Base-by-base conservation (phyloP, 768 basidiomycete genomes). In the Kwoniella sp. region DNA sequence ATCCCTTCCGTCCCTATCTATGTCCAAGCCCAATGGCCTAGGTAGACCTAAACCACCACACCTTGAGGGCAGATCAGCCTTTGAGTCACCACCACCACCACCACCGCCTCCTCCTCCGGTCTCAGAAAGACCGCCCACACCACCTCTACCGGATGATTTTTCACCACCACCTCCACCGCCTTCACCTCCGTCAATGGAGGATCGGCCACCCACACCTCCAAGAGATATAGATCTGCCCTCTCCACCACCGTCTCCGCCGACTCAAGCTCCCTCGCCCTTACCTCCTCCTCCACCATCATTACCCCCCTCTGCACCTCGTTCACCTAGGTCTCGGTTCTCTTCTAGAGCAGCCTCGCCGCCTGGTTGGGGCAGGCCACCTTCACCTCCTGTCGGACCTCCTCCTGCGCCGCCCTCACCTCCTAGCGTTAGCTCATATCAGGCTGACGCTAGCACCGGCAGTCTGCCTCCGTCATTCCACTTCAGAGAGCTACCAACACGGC, bases 381-480 rank as follows among this genome's bases (percentile, higher is more conserved):
- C 53, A 40, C 55, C 66, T 17, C 70, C 57, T 19, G 40, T 44
- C 17, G 40, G 40, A 50, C 60, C 56, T 6, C 60, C 70, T 40
- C 67, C 63, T 37, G 73, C 71, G 21, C 67, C 64, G 13, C 61
- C 67, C 2, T 49, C 65, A 13, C 40, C 40, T 9, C 17, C 40
- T 44, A 9, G 40, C 4, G 10, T 44, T 19, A 44, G 40, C 40
- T 44, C 40, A 44, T 3, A 19, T 9, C 40, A 44, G 10, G 40
- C 40, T 19, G 40, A 44, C 40, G 40, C 17, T 19, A 44, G 40
- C 17, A 44, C 40, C 4, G 17, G 40, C 17, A 15, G 40, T 44
- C 8, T 44, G 44, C 74, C 70, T 68, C 62, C 80, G 70, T 2
- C 68, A 65, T 68, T 81, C 74, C 52, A 75, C 74, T 54, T 78